Percentiles rank a stretch among this genome's conserved stretches.
These are phyloP conservation scores for Chamaecyparis obtusa DNA, from an alignment of 75 land plant species.

Conservation along the genomic window DNA sequence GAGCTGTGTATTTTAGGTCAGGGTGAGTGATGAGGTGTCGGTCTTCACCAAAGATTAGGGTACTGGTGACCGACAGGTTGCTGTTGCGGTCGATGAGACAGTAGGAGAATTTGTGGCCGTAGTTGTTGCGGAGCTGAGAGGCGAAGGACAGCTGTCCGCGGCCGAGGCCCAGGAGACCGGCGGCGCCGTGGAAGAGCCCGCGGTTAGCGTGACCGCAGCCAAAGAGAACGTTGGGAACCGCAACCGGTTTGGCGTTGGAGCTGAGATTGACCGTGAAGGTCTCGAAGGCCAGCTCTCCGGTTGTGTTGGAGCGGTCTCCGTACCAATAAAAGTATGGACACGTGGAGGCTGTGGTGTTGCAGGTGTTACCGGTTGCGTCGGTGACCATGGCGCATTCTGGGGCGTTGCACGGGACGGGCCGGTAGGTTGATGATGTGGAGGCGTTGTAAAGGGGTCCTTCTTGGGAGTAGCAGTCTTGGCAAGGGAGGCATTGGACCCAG, in stretches of 20 bases:
- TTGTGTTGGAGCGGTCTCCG: conserved; percentile 90
- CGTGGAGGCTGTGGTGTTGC: conserved; percentile 21
- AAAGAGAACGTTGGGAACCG: conserved; percentile 63
- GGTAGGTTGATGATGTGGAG: conserved; percentile 41
- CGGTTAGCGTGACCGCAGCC: conserved; percentile 96
- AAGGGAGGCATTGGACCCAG: conserved; percentile 92
- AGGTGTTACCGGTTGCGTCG: conserved; percentile 39
- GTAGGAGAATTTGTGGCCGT: conserved; percentile 84
- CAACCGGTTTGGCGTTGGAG: conserved; percentile 7
- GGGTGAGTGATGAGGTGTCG: conserved; percentile 36
- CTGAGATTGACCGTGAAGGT: conserved; percentile 73
- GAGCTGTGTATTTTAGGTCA: conserved; percentile 54
- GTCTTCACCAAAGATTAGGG: conserved; percentile 79
- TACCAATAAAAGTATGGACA: conserved; percentile 89
- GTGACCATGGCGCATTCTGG: conserved; percentile 47
- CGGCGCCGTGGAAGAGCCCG: conserved; percentile 90
- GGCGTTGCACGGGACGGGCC: conserved; percentile 42
- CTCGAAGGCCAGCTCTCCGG: conserved; percentile 88
- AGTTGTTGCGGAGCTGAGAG: conserved; percentile 59
- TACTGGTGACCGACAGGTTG: conserved; percentile 57
- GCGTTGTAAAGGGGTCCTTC: conserved; percentile 62
- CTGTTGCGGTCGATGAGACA: conserved; percentile 83
- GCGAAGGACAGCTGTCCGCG: conserved; percentile 85
- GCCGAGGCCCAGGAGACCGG: conserved; percentile 88
- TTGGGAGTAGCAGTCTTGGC: conserved; percentile 47